Evolutionary conservation across 2,329 filamentous ascomycete genomes (phyloP), one percentile per base, ranked within the genome.

Genomic region (Neofusicoccum parvum): DNA sequence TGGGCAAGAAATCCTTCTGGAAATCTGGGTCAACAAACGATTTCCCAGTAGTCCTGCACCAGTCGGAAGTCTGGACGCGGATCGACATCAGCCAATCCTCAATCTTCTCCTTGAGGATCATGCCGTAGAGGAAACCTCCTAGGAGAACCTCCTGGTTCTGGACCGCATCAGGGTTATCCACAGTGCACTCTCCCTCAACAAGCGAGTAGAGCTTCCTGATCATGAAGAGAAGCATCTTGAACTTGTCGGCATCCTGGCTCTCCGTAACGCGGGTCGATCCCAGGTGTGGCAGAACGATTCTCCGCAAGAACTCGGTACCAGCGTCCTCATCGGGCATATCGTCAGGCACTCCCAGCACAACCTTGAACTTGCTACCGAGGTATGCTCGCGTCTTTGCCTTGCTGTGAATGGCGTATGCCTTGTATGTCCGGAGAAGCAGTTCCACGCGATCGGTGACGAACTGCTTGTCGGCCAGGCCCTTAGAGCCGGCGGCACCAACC

Each of bases 361-460:
- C 88, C 71, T 93, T 87, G 81, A 99, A 99, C 76, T 96, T 97
- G 74, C 91, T 86, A 66, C 95, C 95, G 15, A 99, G 83, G 75
- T 94, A 97, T 39, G 93, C 87, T 68, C 94, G 85, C 49, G 93
- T 97, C 74, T 94, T 90, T 14, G 87, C 85, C 79, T 89, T 91
- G 69, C 88, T 92, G 80, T 97, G 93, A 39, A 97, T 82, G 56
- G 88, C 87, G 79, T 97, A 98, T 23, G 87, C 87, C 79, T 97
- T 97, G 86, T 97, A 99, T 39, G 94, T 97, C 70, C 95, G 88
- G 70, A 99, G 81, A 59, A 99, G 82, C 66, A 98, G 82, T 81
- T 99, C 95, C 36, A 97, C 91, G 70, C 95, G 91, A 80, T 98
- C 94, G 5, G 93, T 96, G 69, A 98, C 87, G 80, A 97, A 98